These are phyloP conservation scores for Neurospora pannonica DNA, from an alignment of 495 filamentous ascomycete species.

Conservation along the genomic window DNA sequence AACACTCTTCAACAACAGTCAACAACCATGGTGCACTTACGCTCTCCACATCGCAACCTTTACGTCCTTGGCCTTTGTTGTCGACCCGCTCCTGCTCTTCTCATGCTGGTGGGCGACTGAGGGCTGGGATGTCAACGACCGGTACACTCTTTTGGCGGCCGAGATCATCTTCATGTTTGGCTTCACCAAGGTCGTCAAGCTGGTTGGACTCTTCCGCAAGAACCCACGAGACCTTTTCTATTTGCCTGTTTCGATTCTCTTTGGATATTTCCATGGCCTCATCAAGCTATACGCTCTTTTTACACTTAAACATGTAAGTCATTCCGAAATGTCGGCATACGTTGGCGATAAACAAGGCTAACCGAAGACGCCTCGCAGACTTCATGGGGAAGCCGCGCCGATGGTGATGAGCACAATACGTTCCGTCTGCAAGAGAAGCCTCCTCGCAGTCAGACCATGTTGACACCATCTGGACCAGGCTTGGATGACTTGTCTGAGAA, in stretches of 20 bases:
- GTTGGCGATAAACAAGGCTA: slow-evolving; percentile 3
- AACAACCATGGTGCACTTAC: slow-evolving; percentile 68
- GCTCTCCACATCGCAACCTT: slow-evolving; percentile 67
- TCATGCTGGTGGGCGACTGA: slow-evolving; percentile 42
- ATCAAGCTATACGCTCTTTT: slow-evolving; percentile 68
- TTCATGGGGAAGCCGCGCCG: slow-evolving; percentile 60
- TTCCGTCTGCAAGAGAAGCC: slow-evolving; percentile 44
- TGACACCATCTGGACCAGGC: slow-evolving; percentile 29
- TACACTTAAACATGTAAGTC: slow-evolving; percentile 59
- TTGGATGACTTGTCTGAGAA: slow-evolving; percentile 11
- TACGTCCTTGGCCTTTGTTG: slow-evolving; percentile 56
- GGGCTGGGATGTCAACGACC: slow-evolving; percentile 30
- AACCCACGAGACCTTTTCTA: slow-evolving; percentile 60
- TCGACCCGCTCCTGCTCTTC: slow-evolving; percentile 53
- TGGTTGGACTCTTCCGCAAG: slow-evolving; percentile 61
- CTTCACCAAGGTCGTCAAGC: slow-evolving; percentile 68
- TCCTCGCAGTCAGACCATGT: slow-evolving; percentile 36
- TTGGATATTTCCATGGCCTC: slow-evolving; percentile 67
- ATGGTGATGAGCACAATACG: slow-evolving; percentile 54
- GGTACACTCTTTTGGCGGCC: slow-evolving; percentile 36
- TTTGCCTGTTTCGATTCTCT: slow-evolving; percentile 64
- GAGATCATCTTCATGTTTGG: slow-evolving; percentile 42
- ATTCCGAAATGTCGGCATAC: neutral
- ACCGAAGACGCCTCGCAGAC: slow-evolving; percentile 35
- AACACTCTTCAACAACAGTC: slow-evolving; percentile 29